Conservation (phyloP, 176 grass and related monocot species). For the Aegilops longissima region DNA sequence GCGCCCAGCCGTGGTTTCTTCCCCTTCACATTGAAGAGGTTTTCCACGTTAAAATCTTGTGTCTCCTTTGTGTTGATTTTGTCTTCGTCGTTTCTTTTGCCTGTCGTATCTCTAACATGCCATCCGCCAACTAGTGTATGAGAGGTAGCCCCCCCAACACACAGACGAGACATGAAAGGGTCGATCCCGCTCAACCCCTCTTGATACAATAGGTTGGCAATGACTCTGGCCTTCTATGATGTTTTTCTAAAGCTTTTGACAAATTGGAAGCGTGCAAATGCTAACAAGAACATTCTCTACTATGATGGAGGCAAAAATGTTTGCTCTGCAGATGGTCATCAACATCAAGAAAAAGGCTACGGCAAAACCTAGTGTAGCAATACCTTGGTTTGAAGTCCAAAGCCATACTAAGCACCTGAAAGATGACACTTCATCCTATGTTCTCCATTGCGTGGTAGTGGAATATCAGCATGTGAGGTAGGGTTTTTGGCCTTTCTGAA, state of each 20-base stretch:
- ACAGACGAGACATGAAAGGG: too few relatives aligned
- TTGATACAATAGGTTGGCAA: slow-evolving; percentile 47
- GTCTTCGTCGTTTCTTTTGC: too few relatives aligned
- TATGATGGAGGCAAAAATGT: slow-evolving; percentile 63
- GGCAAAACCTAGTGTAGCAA: slow-evolving; percentile 45
- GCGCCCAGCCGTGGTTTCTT: too few relatives aligned
- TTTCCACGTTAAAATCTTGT: too few relatives aligned
- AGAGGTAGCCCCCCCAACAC: too few relatives aligned
- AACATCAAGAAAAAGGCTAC: slow-evolving; percentile 28
- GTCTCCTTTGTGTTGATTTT: too few relatives aligned
- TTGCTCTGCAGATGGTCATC: slow-evolving; percentile 39
- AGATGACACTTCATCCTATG: not conserved
- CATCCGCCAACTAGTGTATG: too few relatives aligned
- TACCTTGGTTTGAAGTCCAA: slow-evolving; percentile 59
- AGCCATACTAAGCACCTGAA: slow-evolving; percentile 22
- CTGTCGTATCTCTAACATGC: too few relatives aligned
- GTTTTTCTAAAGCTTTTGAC: slow-evolving; percentile 65
- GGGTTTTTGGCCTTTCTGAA: too few relatives aligned
- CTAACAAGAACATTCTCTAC: slow-evolving; percentile 33
- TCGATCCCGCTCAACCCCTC: too few relatives aligned
- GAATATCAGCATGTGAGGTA: not conserved
- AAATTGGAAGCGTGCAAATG: slow-evolving; percentile 51
- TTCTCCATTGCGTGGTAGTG: not conserved
- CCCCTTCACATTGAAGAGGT: too few relatives aligned
- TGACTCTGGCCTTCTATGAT: slow-evolving; percentile 51